phyloP scores from a whole-genome alignment of 2,329 filamentous ascomycete species.

The Ophiostoma sp. region DNA sequence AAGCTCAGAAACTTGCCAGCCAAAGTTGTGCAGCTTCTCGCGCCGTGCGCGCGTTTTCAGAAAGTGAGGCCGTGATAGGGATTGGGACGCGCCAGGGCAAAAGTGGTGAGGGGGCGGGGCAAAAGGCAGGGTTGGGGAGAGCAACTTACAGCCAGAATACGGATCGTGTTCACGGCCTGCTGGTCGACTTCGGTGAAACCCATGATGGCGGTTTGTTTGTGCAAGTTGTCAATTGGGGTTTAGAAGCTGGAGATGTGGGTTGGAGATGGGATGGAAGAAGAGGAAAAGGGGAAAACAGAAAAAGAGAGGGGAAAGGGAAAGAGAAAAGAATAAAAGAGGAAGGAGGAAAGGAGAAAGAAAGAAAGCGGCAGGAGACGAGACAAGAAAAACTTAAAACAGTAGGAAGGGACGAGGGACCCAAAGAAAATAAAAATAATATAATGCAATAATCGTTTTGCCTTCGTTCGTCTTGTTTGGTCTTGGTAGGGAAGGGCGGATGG shows the following conservation, averaged over 20 bases:
- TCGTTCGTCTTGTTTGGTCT: background rate
- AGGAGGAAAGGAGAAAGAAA: slow-evolving; percentile 30
- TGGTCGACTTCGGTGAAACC: slow-evolving; percentile 83
- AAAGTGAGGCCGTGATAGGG: slow-evolving; percentile 2
- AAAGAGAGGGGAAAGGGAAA: slow-evolving; percentile 26
- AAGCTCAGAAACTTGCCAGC: background rate
- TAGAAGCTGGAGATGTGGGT: slow-evolving; percentile 21
- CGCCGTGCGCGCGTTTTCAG: background rate
- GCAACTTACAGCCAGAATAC: slow-evolving; percentile 85
- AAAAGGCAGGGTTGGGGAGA: background rate
- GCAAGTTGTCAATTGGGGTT: slow-evolving; percentile 18
- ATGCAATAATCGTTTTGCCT: slow-evolving; percentile 1
- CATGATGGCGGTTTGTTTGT: slow-evolving; percentile 61
- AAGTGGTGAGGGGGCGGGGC: slow-evolving; percentile 30
- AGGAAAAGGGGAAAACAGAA: slow-evolving; percentile 28
- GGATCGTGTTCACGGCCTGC: slow-evolving; percentile 97
- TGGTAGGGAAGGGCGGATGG: background rate
- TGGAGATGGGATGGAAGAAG: slow-evolving; percentile 27
- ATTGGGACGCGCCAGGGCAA: background rate
- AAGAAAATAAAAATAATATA: slow-evolving; percentile 17
- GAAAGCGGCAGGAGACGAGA: background rate
- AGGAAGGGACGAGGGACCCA: slow-evolving; percentile 2
- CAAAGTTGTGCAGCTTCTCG: background rate
- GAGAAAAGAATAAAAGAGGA: slow-evolving; percentile 31
- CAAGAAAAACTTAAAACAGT: slow-evolving; percentile 5